Percentiles rank a stretch among this genome's conserved stretches.
phyloP scores from a whole-genome alignment of 805 yeast species.

The Schwanniomyces sp. region DNA sequence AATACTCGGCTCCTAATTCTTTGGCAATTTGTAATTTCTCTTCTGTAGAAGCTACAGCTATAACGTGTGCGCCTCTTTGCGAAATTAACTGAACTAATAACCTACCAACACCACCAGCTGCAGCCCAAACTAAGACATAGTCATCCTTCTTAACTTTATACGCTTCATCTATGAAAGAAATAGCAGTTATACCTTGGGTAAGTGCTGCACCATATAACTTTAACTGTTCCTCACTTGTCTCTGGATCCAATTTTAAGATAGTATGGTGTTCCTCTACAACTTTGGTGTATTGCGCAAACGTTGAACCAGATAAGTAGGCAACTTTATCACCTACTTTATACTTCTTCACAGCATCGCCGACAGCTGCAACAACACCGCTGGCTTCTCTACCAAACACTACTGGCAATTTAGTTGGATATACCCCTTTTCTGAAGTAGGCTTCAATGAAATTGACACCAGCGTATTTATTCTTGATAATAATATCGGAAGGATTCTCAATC shows the following conservation, averaged over 20 bases:
- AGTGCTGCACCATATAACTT: constrained; percentile 60
- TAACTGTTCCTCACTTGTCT: constrained; percentile 47
- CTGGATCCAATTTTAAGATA: constrained; percentile 50
- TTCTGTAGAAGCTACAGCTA: constrained; percentile 79
- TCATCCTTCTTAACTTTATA: constrained; percentile 70
- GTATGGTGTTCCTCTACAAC: constrained; percentile 30
- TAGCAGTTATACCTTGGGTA: constrained; percentile 78
- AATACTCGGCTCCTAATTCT: constrained; percentile 72
- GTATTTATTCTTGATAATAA: constrained; percentile 70
- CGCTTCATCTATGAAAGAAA: constrained; percentile 67
- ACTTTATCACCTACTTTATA: constrained; percentile 71
- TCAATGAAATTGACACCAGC: constrained; percentile 86
- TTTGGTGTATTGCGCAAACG: constrained; percentile 77
- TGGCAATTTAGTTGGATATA: constrained; percentile 65
- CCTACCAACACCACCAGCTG: constrained; percentile 94
- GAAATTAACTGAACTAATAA: constrained; percentile 64
- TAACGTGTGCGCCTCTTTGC: constrained; percentile 70
- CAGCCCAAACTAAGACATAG: constrained; percentile 78
- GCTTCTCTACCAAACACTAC: constrained; percentile 73
- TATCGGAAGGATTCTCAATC: constrained; percentile 48
- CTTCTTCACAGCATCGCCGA: constrained; percentile 56
- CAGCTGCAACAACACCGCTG: constrained; percentile 64
- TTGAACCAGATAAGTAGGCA: constrained; percentile 47
- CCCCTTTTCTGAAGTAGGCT: constrained; percentile 75
- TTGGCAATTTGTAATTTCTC: constrained; percentile 70